Conservation (phyloP, 2,329 filamentous ascomycete species). For the Alternaria ventricosa region DNA sequence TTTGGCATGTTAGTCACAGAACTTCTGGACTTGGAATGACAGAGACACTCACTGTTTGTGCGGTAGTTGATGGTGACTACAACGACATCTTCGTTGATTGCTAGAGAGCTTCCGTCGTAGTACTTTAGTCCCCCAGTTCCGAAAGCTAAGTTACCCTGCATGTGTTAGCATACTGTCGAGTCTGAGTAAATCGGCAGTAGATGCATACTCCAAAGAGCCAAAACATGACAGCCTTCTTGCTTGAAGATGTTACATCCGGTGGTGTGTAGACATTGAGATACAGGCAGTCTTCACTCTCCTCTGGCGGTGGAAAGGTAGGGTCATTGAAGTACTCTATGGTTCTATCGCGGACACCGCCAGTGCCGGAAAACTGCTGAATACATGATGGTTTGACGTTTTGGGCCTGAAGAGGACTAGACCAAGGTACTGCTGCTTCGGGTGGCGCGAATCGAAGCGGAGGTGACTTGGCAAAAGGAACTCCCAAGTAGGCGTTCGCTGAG, state of each 20-base stretch:
- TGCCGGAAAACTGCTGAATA: constrained; percentile 20
- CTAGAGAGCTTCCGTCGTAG: constrained; percentile 34
- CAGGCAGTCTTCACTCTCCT: constrained; percentile 48
- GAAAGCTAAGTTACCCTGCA: constrained; percentile 28
- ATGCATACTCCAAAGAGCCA: constrained; percentile 14
- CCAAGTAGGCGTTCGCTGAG: constrained; percentile 20
- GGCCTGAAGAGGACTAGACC: constrained; percentile 16
- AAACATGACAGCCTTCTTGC: constrained; percentile 22
- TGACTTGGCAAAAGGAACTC: constrained; percentile 23
- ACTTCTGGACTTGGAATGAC: too few species aligned
- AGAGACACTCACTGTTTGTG: constrained; percentile 21
- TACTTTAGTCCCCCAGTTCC: constrained; percentile 18
- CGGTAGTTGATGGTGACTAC: constrained; percentile 35
- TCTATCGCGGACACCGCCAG: constrained; percentile 17
- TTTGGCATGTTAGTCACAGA: background rate
- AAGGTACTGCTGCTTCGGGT: constrained; percentile 18
- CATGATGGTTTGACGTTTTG: constrained; percentile 19
- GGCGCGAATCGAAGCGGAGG: constrained; percentile 23
- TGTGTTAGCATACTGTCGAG: constrained; percentile 11
- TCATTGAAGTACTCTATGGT: constrained; percentile 19
- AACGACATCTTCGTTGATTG: constrained; percentile 29
- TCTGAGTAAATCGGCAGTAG: background rate
- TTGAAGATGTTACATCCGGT: constrained; percentile 4
- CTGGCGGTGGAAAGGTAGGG: constrained; percentile 7
- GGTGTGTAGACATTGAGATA: constrained; percentile 48